Conservation (phyloP, 768 basidiomycete genomes). For the Sutorius australiensis region DNA sequence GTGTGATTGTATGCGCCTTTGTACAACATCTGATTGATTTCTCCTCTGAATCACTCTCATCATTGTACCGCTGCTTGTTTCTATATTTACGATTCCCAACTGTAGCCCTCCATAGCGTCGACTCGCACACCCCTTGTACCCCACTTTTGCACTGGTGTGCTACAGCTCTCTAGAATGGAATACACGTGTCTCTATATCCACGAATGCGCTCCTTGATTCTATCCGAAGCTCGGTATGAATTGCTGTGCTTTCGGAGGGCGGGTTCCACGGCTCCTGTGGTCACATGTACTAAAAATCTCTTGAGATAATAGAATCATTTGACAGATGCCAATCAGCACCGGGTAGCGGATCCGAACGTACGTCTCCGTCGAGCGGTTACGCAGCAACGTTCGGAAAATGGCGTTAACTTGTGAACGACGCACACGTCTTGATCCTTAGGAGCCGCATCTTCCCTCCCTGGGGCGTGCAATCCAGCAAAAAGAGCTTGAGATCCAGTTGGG, state of each 20-base stretch:
- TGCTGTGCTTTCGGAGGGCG: not conserved
- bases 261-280: not conserved
- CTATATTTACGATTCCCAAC: constrained; percentile 3
- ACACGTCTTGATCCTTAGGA: not conserved
- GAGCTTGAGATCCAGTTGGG: not conserved
- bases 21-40: constrained; percentile 1
- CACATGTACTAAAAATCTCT: not conserved
- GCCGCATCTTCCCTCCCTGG: not conserved
- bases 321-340: not conserved
- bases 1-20: not conserved
- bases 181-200: not conserved
- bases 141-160: not conserved
- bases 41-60: not conserved
- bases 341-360: not conserved
- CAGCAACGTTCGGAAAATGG: not conserved
- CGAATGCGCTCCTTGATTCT: not conserved
- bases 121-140: not conserved
- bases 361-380: not conserved
- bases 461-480: not conserved
- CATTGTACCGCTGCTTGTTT: not conserved
- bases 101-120: not conserved
- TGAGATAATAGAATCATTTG: not conserved
- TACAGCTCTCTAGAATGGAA: not conserved
- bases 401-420: not conserved
- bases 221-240: not conserved